These are phyloP conservation scores for Xylaria sp. DNA, from an alignment of 2,329 filamentous ascomycete genomes.

Conservation along the genomic window DNA sequence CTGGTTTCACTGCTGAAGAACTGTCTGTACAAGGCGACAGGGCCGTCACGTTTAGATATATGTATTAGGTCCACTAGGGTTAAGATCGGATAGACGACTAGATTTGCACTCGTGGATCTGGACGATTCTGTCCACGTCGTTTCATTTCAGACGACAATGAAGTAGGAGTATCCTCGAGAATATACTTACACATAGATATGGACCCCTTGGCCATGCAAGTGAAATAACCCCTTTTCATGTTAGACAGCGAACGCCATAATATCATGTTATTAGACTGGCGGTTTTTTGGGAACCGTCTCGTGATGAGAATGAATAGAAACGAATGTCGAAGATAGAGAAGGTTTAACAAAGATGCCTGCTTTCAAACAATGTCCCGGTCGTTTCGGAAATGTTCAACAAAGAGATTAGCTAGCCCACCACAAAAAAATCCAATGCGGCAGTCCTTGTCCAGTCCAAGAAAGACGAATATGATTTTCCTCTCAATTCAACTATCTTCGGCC, in stretches of 20 bases:
- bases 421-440: not conserved
- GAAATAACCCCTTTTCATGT: no score
- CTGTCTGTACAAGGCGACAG: conserved; percentile 62
- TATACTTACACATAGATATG: not conserved
- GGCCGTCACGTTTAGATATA: conserved; percentile 66
- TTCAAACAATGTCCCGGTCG: not conserved
- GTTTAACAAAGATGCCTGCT: not conserved
- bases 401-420: not conserved
- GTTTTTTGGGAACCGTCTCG: not conserved
- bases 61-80: conserved; percentile 43
- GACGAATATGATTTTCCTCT: not conserved
- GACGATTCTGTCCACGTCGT: no score
- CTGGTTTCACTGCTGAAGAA: conserved; percentile 47
- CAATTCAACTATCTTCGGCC: not conserved
- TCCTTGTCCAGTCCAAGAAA: not conserved
- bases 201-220: not conserved
- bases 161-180: no score
- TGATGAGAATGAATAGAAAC: conserved; percentile 1
- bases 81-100: not conserved
- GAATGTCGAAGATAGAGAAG: not conserved
- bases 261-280: not conserved
- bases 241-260: no score
- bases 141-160: no score
- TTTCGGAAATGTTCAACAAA: conserved; percentile 1
- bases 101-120: no score